phyloP scores from a whole-genome alignment of 208 protist species.

The Wallacemonas sp. region DNA sequence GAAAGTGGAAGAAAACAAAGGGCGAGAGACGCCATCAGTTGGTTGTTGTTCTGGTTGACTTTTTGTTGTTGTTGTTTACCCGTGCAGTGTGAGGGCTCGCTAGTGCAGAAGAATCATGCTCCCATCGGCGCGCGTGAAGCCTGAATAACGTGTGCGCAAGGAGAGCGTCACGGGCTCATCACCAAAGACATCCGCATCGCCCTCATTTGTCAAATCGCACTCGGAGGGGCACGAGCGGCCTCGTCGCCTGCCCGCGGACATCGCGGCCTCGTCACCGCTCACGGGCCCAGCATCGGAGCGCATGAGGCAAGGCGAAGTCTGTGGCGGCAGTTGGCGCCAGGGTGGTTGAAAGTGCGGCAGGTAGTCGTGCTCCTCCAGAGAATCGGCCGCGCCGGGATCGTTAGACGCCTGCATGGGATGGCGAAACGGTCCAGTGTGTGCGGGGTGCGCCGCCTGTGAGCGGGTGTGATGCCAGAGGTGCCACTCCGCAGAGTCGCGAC shows the following conservation, averaged over 20 bases:
- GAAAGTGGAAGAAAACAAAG: background rate
- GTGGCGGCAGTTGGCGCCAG: background rate
- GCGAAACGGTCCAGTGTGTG: background rate
- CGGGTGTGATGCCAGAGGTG: slow-evolving; percentile 12
- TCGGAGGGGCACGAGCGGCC: background rate
- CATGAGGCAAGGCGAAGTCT: background rate
- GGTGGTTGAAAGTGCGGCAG: slow-evolving; percentile 11
- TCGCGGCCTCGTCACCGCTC: background rate
- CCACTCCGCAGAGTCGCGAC: slow-evolving; percentile 43
- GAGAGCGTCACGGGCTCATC: background rate
- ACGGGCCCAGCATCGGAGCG: background rate
- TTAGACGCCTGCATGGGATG: too few species aligned
- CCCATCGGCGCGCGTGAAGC: slow-evolving; percentile 9
- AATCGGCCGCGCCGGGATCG: too few species aligned
- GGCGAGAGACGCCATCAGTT: background rate
- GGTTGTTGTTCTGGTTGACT: too few species aligned
- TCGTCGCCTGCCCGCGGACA: background rate
- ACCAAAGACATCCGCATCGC: too few species aligned
- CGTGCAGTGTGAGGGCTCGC: too few species aligned
- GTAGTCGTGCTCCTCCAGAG: background rate
- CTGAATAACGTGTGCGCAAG: slow-evolving; percentile 7
- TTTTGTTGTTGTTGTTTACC: too few species aligned
- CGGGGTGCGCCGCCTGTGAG: background rate
- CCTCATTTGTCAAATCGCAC: too few species aligned
- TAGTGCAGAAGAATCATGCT: slow-evolving; percentile 9